Conservation (phyloP, 495 filamentous ascomycete species). For the Xylaria nigripes region DNA sequence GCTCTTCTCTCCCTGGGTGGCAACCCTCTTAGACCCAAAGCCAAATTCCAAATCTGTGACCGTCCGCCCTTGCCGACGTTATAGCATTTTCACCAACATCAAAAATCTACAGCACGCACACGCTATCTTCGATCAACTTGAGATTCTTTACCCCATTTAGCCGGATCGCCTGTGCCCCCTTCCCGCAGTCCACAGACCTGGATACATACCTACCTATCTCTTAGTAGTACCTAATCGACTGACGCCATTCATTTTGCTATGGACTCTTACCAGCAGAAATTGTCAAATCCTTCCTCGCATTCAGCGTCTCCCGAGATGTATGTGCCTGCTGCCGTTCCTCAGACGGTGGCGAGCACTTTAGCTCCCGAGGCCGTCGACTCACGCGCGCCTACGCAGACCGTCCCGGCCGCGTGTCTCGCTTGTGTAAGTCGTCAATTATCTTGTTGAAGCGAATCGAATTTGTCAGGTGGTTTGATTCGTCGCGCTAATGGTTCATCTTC, state of each 20-base stretch:
- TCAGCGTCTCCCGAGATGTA: constrained; percentile 11
- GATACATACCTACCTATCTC: not conserved
- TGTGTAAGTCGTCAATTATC: constrained; percentile 32
- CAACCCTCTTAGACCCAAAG: too few species aligned
- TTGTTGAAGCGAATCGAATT: too few species aligned
- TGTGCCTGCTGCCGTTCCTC: constrained; percentile 8
- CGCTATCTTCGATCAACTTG: not conserved
- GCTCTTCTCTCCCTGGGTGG: constrained; percentile 7
- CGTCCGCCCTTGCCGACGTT: too few species aligned
- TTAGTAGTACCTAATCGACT: not conserved
- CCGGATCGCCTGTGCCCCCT: constrained; percentile 4
- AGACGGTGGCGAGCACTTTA: constrained; percentile 16
- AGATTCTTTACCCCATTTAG: constrained; percentile 7
- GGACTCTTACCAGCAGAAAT: constrained; percentile 6
- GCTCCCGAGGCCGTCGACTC: constrained; percentile 16
- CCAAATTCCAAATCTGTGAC: too few species aligned
- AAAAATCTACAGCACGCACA: too few species aligned
- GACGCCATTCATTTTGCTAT: not conserved
- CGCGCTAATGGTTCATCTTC: constrained; percentile 11
- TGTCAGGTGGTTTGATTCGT: not conserved
- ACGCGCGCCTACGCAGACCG: constrained; percentile 31
- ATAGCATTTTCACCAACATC: too few species aligned
- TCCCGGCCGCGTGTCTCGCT: constrained; percentile 40
- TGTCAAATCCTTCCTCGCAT: constrained; percentile 6
- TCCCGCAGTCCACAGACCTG: not conserved